These are phyloP conservation scores for Scytalidium sp. DNA, from an alignment of 2,329 filamentous ascomycete genomes.

Conservation along the genomic window DNA sequence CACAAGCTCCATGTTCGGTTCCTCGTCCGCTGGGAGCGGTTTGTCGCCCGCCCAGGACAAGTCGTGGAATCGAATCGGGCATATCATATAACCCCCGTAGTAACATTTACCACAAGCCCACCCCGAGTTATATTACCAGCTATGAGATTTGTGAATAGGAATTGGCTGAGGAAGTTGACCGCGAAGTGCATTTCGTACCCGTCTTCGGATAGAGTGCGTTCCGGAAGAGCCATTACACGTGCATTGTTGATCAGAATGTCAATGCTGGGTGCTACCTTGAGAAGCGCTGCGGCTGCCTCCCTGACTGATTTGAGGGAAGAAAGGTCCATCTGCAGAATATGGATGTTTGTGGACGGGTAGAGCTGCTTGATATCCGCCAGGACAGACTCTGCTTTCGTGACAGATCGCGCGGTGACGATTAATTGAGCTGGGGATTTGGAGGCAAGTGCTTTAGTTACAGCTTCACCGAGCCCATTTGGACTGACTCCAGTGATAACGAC, in stretches of 20 bases:
- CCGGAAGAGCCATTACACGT: slow-evolving; percentile 2
- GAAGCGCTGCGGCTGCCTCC: slow-evolving; percentile 33
- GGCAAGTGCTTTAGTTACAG: slow-evolving; percentile 8
- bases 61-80: background rate
- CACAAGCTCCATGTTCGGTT: background rate
- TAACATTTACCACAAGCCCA: background rate
- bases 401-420: slow-evolving; percentile 14
- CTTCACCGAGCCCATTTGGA: background rate
- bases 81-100: background rate
- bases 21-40: background rate
- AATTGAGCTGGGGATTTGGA: slow-evolving; percentile 17
- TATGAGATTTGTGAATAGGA: slow-evolving; percentile 3
- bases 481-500: background rate
- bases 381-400: slow-evolving; percentile 9
- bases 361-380: slow-evolving; percentile 6
- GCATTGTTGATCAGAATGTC: slow-evolving; percentile 32
- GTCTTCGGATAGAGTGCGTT: background rate
- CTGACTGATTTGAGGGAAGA: slow-evolving; percentile 37
- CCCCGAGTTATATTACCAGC: background rate
- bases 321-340: slow-evolving; percentile 27
- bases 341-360: slow-evolving; percentile 5
- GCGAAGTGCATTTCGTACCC: slow-evolving; percentile 6
- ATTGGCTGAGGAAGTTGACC: slow-evolving; percentile 5
- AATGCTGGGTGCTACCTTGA: slow-evolving; percentile 19
- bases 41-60: background rate